Conservation (phyloP, 306 rosid species). For the Psophocarpus tetragonolobus region DNA sequence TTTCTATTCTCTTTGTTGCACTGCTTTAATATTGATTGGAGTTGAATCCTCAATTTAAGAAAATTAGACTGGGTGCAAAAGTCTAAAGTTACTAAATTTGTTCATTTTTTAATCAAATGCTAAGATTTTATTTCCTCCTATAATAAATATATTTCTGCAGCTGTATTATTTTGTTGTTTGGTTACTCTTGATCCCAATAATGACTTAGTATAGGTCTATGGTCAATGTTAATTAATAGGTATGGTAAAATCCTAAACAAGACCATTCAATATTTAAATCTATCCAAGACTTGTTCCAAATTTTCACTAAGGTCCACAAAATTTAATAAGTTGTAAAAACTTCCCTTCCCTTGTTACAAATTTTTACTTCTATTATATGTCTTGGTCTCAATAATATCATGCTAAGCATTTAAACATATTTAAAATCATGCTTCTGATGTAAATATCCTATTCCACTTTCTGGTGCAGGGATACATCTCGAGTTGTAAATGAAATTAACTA, state of each 20-base stretch:
- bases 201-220: background rate
- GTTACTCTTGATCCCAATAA: background rate
- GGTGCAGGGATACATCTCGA: slow-evolving; percentile 47
- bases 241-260: background rate
- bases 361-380: background rate
- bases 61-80: background rate
- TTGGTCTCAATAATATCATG: background rate
- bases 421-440: background rate
- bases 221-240: background rate
- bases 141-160: background rate
- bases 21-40: background rate
- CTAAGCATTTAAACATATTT: background rate
- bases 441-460: slow-evolving; percentile 14
- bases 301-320: background rate
- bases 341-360: background rate
- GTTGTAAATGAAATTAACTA: slow-evolving; percentile 31
- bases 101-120: too few species aligned
- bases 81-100: background rate
- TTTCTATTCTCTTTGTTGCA: background rate
- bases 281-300: background rate
- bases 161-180: background rate
- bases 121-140: background rate
- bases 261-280: background rate
- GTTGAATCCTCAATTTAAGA: background rate
- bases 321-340: background rate